Evolutionary conservation across 768 basidiomycete species (phyloP).

Genomic region (Pleurotus tuoliensis): DNA sequence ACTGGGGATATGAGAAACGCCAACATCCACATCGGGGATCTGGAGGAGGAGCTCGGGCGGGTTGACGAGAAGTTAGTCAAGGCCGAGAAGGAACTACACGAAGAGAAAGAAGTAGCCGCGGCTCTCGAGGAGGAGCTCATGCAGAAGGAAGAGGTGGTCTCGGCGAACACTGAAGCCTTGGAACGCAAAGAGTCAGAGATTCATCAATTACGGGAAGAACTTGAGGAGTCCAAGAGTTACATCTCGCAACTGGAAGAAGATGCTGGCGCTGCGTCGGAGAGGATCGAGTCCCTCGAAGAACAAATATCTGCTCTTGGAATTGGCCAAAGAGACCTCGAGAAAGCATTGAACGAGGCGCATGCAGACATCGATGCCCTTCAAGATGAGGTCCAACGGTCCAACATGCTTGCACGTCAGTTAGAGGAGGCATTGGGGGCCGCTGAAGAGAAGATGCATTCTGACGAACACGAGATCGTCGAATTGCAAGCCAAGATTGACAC

Average conservation of each 20-base stretch:
- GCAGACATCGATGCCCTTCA: slow-evolving; percentile 50
- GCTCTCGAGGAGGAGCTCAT: slow-evolving; percentile 43
- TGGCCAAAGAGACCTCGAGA: slow-evolving; percentile 41
- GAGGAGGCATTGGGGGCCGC: slow-evolving; percentile 74
- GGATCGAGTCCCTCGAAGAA: slow-evolving; percentile 52
- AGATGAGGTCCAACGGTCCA: slow-evolving; percentile 46
- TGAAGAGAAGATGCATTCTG: slow-evolving; percentile 64
- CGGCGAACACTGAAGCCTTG: slow-evolving; percentile 26
- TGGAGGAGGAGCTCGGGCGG: slow-evolving; percentile 56
- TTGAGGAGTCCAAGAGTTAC: slow-evolving; percentile 47
- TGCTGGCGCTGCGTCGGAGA: slow-evolving; percentile 47
- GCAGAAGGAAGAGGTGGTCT: slow-evolving; percentile 32
- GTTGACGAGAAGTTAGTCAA: slow-evolving; percentile 50
- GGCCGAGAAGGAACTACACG: slow-evolving; percentile 53
- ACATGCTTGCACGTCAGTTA: slow-evolving; percentile 60
- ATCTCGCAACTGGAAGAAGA: slow-evolving; percentile 59
- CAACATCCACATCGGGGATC: slow-evolving; percentile 51
- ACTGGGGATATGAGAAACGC: slow-evolving; percentile 59
- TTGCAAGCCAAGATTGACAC: slow-evolving; percentile 47
- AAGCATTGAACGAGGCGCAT: slow-evolving; percentile 40
- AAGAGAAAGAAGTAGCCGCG: slow-evolving; percentile 42
- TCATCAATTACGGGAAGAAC: slow-evolving; percentile 25
- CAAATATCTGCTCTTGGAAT: slow-evolving; percentile 35
- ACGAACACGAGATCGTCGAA: slow-evolving; percentile 49
- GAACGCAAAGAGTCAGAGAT: slow-evolving; percentile 32